phyloP scores from a whole-genome alignment of 148 eudicot species.

The Beta vulgaris region DNA sequence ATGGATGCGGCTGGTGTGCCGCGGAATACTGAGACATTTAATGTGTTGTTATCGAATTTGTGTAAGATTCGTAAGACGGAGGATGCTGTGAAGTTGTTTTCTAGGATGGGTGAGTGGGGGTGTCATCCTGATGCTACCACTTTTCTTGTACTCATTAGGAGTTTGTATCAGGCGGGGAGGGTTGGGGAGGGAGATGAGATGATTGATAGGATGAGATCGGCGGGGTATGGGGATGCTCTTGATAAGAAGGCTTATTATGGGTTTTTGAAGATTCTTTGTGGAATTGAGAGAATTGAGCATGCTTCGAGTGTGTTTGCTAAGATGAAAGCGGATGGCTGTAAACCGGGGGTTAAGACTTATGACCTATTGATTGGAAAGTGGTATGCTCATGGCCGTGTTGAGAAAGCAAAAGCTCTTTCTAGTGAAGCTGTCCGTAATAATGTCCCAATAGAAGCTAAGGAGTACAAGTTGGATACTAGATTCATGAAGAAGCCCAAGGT shows the following conservation, averaged over 20 bases:
- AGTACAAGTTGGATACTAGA: conserved; percentile 71
- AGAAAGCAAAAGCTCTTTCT: conserved; percentile 60
- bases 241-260: conserved; percentile 65
- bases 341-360: conserved; percentile 75
- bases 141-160: conserved; percentile 64
- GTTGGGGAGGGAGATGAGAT: conserved; percentile 89
- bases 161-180: conserved; percentile 91
- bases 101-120: conserved; percentile 92
- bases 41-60: conserved; percentile 65
- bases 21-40: conserved; percentile 73
- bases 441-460: conserved; percentile 51
- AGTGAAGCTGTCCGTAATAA: conserved; percentile 65
- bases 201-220: conserved; percentile 89
- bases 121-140: conserved; percentile 71
- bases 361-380: conserved; percentile 72
- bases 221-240: conserved; percentile 65
- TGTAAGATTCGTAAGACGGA: conserved; percentile 76
- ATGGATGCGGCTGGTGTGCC: conserved; percentile 95
- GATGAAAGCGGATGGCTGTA: conserved; percentile 77
- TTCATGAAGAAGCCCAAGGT: conserved; percentile 52
- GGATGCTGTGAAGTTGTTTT: conserved; percentile 63
- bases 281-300: conserved; percentile 89
- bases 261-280: conserved; percentile 78
- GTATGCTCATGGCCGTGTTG: conserved; percentile 65
- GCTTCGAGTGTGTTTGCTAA: conserved; percentile 66